Evolutionary conservation across 208 protist species (phyloP).

Genomic region (Porcisia hertigi): DNA sequence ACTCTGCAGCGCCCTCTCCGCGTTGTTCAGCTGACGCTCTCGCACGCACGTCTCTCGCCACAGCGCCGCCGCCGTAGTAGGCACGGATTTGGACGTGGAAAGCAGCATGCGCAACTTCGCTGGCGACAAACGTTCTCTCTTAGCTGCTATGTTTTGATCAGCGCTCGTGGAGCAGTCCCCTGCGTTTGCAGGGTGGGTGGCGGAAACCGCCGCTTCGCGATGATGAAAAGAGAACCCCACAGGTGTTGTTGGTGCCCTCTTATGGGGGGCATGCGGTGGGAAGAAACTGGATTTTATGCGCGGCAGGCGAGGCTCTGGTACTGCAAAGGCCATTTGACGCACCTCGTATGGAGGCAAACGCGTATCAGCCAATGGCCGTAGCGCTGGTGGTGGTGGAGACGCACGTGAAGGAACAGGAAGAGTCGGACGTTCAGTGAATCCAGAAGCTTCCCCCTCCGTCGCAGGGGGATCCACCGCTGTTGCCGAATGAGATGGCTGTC

Average conservation of each 20-base stretch:
- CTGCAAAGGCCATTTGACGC: conserved; percentile 72
- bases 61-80: conserved; percentile 55
- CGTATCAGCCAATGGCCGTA: conserved; percentile 6
- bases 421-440: not conserved
- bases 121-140: conserved; percentile 10
- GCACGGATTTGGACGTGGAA: conserved; percentile 37
- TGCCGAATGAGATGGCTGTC: conserved; percentile 1
- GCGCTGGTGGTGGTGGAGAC: conserved; percentile 7
- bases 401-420: not conserved
- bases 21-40: conserved; percentile 36
- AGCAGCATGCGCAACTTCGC: conserved; percentile 37
- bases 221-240: conserved; percentile 40
- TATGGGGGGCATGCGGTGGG: not conserved
- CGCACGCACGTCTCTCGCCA: conserved; percentile 61
- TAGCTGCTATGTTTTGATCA: not conserved
- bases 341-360: conserved; percentile 66
- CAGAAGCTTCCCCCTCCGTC: not conserved
- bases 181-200: not conserved
- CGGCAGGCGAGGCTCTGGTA: conserved; percentile 60
- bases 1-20: conserved; percentile 40
- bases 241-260: conserved; percentile 30
- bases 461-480: conserved; percentile 1
- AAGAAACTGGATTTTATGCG: conserved; percentile 27
- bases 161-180: not conserved
- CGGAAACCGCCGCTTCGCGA: conserved; percentile 9